Conservation (phyloP, 2,329 filamentous ascomycete genomes). For the Hortaea sp. region DNA sequence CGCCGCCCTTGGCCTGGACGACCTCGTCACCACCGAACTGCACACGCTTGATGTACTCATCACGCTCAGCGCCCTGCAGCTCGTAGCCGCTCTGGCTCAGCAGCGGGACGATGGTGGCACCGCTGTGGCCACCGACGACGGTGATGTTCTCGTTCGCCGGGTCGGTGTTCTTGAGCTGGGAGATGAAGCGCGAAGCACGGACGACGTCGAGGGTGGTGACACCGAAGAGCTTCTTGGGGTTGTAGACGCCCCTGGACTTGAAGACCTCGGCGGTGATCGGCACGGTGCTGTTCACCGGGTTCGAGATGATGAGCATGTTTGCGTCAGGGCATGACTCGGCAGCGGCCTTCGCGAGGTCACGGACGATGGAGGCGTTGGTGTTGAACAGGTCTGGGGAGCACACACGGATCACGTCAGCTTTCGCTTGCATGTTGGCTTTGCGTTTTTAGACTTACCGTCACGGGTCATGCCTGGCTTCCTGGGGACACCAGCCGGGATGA, state of each 20-base stretch:
- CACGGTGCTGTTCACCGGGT: slow-evolving; percentile 98
- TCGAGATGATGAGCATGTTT: slow-evolving; percentile 95
- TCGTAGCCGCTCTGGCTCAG: slow-evolving; percentile 90
- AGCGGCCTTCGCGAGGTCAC: slow-evolving; percentile 90
- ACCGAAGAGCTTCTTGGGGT: slow-evolving; percentile 98
- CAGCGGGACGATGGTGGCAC: slow-evolving; percentile 95
- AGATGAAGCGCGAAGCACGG: slow-evolving; percentile 95
- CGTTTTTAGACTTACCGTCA: slow-evolving; percentile 50
- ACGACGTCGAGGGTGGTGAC: slow-evolving; percentile 99
- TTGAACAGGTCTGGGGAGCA: slow-evolving; percentile 76
- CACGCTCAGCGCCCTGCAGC: slow-evolving; percentile 64
- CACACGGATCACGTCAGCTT: not conserved
- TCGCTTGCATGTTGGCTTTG: not conserved
- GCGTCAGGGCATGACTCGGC: slow-evolving; percentile 83
- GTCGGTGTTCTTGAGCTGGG: slow-evolving; percentile 82
- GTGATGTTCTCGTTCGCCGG: slow-evolving; percentile 88
- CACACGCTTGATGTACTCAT: slow-evolving; percentile 79
- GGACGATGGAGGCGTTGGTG: slow-evolving; percentile 99
- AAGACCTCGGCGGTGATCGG: slow-evolving; percentile 95
- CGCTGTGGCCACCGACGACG: slow-evolving; percentile 94
- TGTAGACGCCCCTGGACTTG: slow-evolving; percentile 92
- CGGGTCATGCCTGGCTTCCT: slow-evolving; percentile 99
- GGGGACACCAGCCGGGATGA: slow-evolving; percentile 96
- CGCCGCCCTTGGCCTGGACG: slow-evolving; percentile 96
- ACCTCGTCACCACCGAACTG: slow-evolving; percentile 99